Base-by-base conservation (phyloP, 768 basidiomycete genomes). In the Tubosaeta sp. region DNA sequence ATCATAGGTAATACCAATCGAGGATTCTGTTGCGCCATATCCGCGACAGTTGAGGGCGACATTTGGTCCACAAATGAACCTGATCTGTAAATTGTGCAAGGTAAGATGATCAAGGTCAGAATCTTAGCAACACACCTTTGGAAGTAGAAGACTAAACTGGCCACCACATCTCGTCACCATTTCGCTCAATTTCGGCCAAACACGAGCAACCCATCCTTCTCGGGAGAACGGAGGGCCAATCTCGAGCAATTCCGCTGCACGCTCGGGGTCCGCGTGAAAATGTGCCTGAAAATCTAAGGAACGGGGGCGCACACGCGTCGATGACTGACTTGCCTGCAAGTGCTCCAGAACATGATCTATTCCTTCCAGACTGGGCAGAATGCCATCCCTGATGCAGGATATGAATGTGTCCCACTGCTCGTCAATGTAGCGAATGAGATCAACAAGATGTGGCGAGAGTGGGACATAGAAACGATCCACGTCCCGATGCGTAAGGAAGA, bases 181-280 rank as follows among this genome's bases (percentile, higher is more conserved):
- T 1, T 16, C 14, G 7, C 14, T 38, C 4, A 22, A 50, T 0
- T 58, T 44, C 14, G 63, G 64, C 63, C 63, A 62, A 35, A 65
- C 48, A 2, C 53, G 56, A 7, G 49, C 6, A 3, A 46, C 39
- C 63, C 64, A 65, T 33, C 60, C 63, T 26, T 54, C 54, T 12
- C 11, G 44, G 14, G 53, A 53, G n/a, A 37, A 49, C 13, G 63
- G 56, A 5, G 58, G 41, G 0, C 60, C 63, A 2, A 65, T 62
- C 11, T 50, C 52, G 13, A 22, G 25, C 5, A 65, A 45, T 26
- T 66, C 65, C 4, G 50, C 46, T 17, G 65, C 65, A 12, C 62
- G 58, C 6, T 43, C 33, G 0, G 62, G 57, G 25, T 60, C 19
- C 5, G 60, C 48, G 7, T 32, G 33, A 1, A 66, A 38, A 0